Evolutionary conservation across 2,329 filamentous ascomycete genomes (phyloP).

Genomic region (Cryphonectria japonica): DNA sequence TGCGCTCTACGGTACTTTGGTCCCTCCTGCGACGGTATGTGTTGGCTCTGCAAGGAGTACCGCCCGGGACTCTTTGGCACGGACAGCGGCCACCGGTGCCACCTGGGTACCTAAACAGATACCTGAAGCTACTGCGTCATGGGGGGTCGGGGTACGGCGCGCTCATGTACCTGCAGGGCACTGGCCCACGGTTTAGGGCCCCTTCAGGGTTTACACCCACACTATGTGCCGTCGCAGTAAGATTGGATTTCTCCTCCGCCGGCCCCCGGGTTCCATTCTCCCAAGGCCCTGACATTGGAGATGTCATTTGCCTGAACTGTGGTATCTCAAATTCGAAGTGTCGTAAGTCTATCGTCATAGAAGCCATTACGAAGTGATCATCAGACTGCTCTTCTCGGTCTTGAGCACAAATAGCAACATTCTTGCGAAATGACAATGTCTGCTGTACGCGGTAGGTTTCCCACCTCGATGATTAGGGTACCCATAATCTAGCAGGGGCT

Average conservation of each 20-base stretch:
- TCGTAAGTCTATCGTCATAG: not conserved
- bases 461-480: slow-evolving; percentile 4
- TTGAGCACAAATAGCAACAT: not conserved
- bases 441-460: not conserved
- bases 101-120: not conserved
- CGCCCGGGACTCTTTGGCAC: not conserved
- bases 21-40: not conserved
- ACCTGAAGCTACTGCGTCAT: not conserved
- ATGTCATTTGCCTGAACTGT: not conserved
- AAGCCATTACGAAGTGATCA: not conserved
- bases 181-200: not conserved
- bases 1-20: not conserved
- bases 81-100: not conserved
- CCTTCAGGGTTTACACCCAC: not conserved
- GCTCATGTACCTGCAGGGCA: not conserved
- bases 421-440: slow-evolving; percentile 3
- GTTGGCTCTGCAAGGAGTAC: not conserved
- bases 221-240: not conserved
- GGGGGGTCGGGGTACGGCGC: not conserved
- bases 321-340: not conserved
- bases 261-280: not conserved
- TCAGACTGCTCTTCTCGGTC: not conserved
- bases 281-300: not conserved
- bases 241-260: not conserved
- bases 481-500: not conserved